These are phyloP conservation scores for Rostrohypoxylon terebratum DNA, from an alignment of 495 filamentous ascomycete species.

Conservation along the genomic window DNA sequence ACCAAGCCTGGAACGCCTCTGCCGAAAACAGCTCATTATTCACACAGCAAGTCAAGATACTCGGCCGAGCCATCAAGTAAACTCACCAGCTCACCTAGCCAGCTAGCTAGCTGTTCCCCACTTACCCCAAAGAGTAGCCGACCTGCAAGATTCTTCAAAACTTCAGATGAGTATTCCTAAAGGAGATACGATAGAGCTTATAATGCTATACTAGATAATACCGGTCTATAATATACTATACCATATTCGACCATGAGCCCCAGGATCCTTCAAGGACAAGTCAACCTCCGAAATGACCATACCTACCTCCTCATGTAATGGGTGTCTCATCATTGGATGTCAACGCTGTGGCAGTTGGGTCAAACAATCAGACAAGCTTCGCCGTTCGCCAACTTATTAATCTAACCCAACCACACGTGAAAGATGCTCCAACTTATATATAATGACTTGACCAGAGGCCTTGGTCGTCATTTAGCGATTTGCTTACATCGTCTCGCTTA, in stretches of 20 bases:
- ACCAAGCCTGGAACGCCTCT: background rate
- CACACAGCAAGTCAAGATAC: background rate
- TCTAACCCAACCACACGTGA: slow-evolving; percentile 23
- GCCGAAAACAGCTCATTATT: background rate
- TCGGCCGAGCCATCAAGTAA: slow-evolving; percentile 17
- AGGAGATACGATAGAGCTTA: slow-evolving; percentile 4
- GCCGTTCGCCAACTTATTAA: slow-evolving; percentile 25
- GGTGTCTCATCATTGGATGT: slow-evolving; percentile 24
- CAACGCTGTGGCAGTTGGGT: slow-evolving; percentile 11
- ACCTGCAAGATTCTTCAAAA: background rate
- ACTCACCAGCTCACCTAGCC: no score
- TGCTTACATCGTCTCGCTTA: slow-evolving; percentile 42
- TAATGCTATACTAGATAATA: slow-evolving; percentile 15
- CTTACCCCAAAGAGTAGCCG: background rate
- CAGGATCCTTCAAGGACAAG: slow-evolving; percentile 21
- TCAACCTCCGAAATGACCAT: slow-evolving; percentile 38
- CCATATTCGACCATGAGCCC: slow-evolving; percentile 7
- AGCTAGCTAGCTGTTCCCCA: slow-evolving; percentile 4
- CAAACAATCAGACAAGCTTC: slow-evolving; percentile 32
- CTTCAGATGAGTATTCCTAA: background rate
- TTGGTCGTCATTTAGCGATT: slow-evolving; percentile 45
- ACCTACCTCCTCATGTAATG: slow-evolving; percentile 33
- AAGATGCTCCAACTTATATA: slow-evolving; percentile 44
- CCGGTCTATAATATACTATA: slow-evolving; percentile 26
- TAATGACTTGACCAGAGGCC: slow-evolving; percentile 26